Conservation (phyloP, 1,139 yeast species). For the Pneumocystis jirovecii region DNA sequence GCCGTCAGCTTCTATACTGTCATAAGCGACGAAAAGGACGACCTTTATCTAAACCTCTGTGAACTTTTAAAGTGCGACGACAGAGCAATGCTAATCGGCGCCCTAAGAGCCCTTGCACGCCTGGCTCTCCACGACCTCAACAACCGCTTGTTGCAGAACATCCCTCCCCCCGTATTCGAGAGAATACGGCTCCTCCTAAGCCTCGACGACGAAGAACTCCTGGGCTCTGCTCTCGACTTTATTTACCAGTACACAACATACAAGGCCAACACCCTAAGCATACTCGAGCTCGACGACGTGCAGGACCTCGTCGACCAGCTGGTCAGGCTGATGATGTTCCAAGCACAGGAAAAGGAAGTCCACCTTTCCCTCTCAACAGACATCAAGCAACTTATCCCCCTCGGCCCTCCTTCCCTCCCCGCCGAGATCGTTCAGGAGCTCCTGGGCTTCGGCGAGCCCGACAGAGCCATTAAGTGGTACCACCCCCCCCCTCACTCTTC, state of each 20-base stretch:
- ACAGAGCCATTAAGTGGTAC: constrained; percentile 82
- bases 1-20: constrained; percentile 70
- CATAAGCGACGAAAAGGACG: constrained; percentile 43
- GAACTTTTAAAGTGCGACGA: constrained; percentile 20
- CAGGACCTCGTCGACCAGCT: constrained; percentile 1
- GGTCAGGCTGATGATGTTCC: constrained; percentile 1
- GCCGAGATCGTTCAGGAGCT: constrained; percentile 48
- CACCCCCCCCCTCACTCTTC: too few relatives aligned
- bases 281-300: constrained; percentile 11
- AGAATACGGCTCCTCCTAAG: constrained; percentile 28
- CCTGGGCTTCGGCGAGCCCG: constrained; percentile 62
- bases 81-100: constrained; percentile 26
- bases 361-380: neutral
- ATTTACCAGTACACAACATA: constrained; percentile 50
- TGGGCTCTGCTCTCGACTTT: constrained; percentile 52
- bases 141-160: constrained; percentile 18
- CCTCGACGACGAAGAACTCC: constrained; percentile 39
- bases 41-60: constrained; percentile 22
- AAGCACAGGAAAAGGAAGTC: constrained; percentile 6
- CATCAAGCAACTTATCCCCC: constrained; percentile 27
- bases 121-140: constrained; percentile 27
- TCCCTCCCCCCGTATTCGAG: constrained; percentile 21
- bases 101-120: constrained; percentile 27
- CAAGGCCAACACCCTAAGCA: constrained; percentile 24
- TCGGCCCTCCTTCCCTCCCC: constrained; percentile 54